Conservation (phyloP, 257 asterid genomes). For the Paulownia fortunei region DNA sequence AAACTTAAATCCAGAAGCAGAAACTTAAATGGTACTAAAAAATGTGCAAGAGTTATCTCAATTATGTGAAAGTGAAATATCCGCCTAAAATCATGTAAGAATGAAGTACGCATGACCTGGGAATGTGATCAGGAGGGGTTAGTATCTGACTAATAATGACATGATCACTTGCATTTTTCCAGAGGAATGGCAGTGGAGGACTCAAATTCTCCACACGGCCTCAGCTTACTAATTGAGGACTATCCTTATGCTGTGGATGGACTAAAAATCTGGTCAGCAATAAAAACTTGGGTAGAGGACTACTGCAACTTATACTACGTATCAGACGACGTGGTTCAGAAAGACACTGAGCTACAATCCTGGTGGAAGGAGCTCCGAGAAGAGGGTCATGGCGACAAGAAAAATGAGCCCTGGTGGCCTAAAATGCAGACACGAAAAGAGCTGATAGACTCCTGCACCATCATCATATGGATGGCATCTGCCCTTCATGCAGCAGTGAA, state of each 20-base stretch:
- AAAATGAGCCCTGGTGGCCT: constrained; percentile 46
- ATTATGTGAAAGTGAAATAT: too few species aligned
- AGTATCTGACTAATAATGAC: background rate
- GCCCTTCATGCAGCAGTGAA: constrained; percentile 48
- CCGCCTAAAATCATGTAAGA: too few species aligned
- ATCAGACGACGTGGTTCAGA: constrained; percentile 28
- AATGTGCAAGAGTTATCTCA: too few species aligned
- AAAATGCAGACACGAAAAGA: constrained; percentile 40
- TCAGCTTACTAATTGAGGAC: constrained; percentile 37
- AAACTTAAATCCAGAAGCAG: too few species aligned
- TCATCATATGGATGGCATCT: constrained; percentile 42
- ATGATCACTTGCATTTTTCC: background rate
- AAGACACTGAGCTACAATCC: constrained; percentile 38
- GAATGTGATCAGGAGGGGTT: too few species aligned
- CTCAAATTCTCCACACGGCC: constrained; percentile 34
- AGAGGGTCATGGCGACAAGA: constrained; percentile 39
- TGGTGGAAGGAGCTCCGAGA: constrained; percentile 45
- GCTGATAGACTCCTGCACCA: constrained; percentile 37
- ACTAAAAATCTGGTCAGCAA: constrained; percentile 37
- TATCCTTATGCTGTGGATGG: constrained; percentile 43
- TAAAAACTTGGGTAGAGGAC: constrained; percentile 33
- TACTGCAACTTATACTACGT: constrained; percentile 37
- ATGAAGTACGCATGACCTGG: too few species aligned
- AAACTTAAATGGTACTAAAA: too few species aligned
- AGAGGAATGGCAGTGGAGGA: constrained; percentile 44